Evolutionary conservation across 106 monocot genomes (phyloP).

Genomic region (Allium cepa): DNA sequence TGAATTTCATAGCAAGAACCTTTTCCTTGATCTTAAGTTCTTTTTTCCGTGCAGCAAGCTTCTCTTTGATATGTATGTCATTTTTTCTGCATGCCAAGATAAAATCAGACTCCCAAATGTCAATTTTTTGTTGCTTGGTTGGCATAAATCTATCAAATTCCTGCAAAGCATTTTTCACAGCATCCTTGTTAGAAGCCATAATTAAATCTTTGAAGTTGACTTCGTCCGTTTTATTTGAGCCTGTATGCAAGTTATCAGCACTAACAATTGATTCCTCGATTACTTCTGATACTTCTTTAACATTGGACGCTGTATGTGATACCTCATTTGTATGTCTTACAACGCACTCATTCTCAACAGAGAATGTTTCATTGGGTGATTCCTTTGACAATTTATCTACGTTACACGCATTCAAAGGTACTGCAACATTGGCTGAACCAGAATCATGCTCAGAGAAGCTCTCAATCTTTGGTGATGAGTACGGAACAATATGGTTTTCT

Average conservation of each 20-base stretch:
- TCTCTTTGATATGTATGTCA: conserved; percentile 37
- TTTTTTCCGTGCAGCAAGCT: conserved; percentile 23
- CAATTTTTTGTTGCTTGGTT: background rate
- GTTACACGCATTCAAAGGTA: too few relatives aligned
- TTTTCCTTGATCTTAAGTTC: conserved; percentile 50
- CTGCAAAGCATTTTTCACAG: conserved; percentile 26
- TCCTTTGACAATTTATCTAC: background rate
- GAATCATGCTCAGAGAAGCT: background rate
- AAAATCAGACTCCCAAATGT: conserved; percentile 23
- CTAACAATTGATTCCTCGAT: too few relatives aligned
- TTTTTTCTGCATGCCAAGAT: conserved; percentile 8
- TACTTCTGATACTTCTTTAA: too few relatives aligned
- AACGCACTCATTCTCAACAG: too few relatives aligned
- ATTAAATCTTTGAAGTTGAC: conserved; percentile 25
- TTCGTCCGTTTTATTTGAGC: background rate
- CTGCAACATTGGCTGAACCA: conserved; percentile 6
- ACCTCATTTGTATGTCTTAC: too few relatives aligned
- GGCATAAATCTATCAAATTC: conserved; percentile 18
- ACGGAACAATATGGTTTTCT: background rate
- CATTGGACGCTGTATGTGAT: too few relatives aligned
- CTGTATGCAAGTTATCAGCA: background rate
- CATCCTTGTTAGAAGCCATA: conserved; percentile 31
- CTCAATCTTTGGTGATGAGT: too few relatives aligned
- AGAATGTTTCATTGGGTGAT: background rate
- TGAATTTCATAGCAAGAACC: conserved; percentile 58